Base-by-base conservation (phyloP, 345 rosid genomes). In the Populus deltoides region DNA sequence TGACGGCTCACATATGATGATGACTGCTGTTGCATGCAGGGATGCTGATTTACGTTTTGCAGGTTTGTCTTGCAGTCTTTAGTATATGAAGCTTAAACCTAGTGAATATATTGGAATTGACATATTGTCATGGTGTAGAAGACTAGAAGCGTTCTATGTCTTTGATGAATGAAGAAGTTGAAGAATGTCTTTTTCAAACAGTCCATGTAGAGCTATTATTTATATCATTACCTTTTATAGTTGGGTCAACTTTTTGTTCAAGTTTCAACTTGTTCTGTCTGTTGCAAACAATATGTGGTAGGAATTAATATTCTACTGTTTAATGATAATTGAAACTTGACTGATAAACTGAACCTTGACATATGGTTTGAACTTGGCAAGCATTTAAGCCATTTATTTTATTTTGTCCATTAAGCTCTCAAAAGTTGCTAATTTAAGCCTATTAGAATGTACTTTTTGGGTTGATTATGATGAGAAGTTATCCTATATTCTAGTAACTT, bases 1-100 rank as follows among this genome's bases (percentile, higher is more conserved):
- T 72, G 99, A 96, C 10, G 97, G 98, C 65, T 85, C 99, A 73
- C 99, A 96, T 89, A 96, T 96, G 99, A 96, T 96, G 99, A 92
- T 93, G 99, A 96, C 99, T 72, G 98, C 99, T 66, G 83, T 96
- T 81, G 97, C 99, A 72, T 93, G 99, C 85, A 85, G 89, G 77
- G 93, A 91, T 71, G 97, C 97, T n/a, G 92, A 91, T 66, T 81
- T 96, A 77, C 84, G 83, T 85, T 96, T 96, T 90, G 99, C 98
- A 83, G 99, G 99, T 93, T 72, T 63, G 81, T 75, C 35, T 76
- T 72, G 36, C 63, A 78, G 49, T 71, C 36, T 36, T 38, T 15
- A 15, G 11, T 53, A 66, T 53, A 67, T 70, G 43, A 38, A 74
- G 39, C 73, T 71, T 71, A 47, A 62, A 66, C 63, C 62, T 66